A percentile compares a stretch with the other conserved stretches of the same genome.
Conservation (phyloP, 192 early-diverging fungal species). For the Rhizoclosmatium sp. region DNA sequence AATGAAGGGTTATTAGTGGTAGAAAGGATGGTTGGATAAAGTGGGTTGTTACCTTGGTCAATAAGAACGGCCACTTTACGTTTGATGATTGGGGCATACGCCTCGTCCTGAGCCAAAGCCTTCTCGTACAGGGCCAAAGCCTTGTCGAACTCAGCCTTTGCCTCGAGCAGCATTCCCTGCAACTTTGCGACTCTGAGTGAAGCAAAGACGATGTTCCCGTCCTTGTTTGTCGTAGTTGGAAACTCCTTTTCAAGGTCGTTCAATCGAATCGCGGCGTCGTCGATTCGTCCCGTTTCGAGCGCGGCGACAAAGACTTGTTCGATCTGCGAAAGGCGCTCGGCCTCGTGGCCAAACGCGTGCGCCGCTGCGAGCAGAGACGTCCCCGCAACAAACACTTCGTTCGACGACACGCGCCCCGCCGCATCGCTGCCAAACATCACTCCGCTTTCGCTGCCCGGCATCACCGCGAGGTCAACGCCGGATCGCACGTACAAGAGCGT, state of each 20-base stretch:
- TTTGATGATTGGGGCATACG: constrained; percentile 75
- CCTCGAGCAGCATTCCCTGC: constrained; percentile 81
- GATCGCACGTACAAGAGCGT: background rate
- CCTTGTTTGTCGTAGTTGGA: constrained; percentile 13
- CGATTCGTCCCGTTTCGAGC: constrained; percentile 77
- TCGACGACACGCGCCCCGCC: constrained; percentile 3
- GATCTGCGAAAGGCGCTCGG: constrained; percentile 61
- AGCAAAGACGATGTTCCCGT: background rate
- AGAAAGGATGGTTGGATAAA: background rate
- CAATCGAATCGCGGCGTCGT: constrained; percentile 69
- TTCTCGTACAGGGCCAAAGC: constrained; percentile 76
- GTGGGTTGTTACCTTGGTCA: constrained; percentile 54
- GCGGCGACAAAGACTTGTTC: constrained; percentile 87
- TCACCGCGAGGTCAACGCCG: constrained; percentile 4
- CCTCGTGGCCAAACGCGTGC: background rate
- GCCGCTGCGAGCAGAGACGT: constrained; percentile 21
- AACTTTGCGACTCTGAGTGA: constrained; percentile 60
- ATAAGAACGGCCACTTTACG: constrained; percentile 80
- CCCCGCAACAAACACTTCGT: constrained; percentile 33
- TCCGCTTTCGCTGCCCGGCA: constrained; percentile 12
- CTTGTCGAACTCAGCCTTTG: constrained; percentile 70
- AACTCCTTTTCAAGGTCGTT: constrained; percentile 70
- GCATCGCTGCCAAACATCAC: background rate
- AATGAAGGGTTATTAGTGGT: background rate
- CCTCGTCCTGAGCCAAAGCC: constrained; percentile 79